Base-by-base conservation (phyloP, 768 basidiomycete genomes). In the Amanita pseudoporphyria region DNA sequence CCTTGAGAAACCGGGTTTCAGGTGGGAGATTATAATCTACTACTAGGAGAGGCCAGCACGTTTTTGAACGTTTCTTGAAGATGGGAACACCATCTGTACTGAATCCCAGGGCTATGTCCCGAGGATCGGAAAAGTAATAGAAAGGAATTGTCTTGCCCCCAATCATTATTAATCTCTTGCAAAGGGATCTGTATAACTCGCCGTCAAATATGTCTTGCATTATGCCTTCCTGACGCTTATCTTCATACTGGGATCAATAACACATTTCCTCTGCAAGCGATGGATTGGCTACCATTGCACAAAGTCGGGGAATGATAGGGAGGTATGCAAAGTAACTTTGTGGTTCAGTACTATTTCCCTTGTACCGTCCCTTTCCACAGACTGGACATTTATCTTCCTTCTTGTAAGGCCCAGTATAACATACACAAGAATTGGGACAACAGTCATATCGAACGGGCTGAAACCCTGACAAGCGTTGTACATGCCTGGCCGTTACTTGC, bases 41-140 rank as follows among this genome's bases (percentile, higher is more conserved):
- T 0, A 71, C 7, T 14, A 78, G 52, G 3, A 78, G 52, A 0
- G 73, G 76, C 60, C 70, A 76, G 12, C 63, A 62, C 0, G 26
- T 43, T 30, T 43, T 43, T n/a, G 24, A 26, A 18, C 24, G 26
- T 12, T 26, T 31, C 24, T 43, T 43, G 42, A 43, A 43, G 5
- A 31, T 6, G 16, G 26, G 1, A 31, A 43, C 6, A 7, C 42
- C 13, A 9, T 43, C 42, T 3, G 9, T 28, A 16, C 10, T 26
- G 10, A 43, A 5, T 5, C 42, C 22, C 54, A 59, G 14, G 52
- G 54, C 14, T 63, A 57, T 53, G 38, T 42, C 49, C 55, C 28
- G 18, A 36, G 3, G n/a, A 28, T 43, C 13, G 2, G 42, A 43
- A 43, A 43, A 43, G 28, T 28, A 21, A 31, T 43, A 18, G 14